phyloP scores from a whole-genome alignment of 2,329 filamentous ascomycete genomes.

The Fusarium clavum region DNA sequence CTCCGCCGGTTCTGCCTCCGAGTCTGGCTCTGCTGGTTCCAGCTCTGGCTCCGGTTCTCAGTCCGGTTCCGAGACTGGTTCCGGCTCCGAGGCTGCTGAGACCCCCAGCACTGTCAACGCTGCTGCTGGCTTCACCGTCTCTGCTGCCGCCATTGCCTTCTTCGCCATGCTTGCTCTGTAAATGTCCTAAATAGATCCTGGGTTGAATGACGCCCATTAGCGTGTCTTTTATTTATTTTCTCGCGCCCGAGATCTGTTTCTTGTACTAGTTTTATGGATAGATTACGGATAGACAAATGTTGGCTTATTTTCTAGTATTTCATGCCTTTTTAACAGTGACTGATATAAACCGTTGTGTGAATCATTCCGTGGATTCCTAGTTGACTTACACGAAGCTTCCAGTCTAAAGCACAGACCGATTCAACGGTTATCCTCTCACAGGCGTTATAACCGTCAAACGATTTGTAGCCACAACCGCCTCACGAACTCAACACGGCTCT shows the following conservation, averaged over 20 bases:
- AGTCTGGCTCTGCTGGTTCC: conserved; percentile 29
- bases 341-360: background rate
- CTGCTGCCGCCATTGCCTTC: conserved; percentile 35
- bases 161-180: conserved; percentile 44
- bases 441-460: background rate
- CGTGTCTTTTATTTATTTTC: conserved; percentile 43
- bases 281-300: conserved; percentile 47
- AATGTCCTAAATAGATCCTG: conserved; percentile 41
- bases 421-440: background rate
- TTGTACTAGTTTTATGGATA: conserved; percentile 45
- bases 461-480: background rate
- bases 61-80: conserved; percentile 31
- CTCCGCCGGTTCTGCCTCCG: conserved; percentile 27
- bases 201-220: conserved; percentile 42
- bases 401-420: background rate
- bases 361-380: too few relatives aligned
- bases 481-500: background rate
- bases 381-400: background rate
- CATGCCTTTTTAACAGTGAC: background rate
- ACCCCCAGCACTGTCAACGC: conserved; percentile 35
- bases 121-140: conserved; percentile 36
- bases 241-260: conserved; percentile 46
- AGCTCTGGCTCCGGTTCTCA: conserved; percentile 27
- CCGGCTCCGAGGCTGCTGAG: conserved; percentile 28
- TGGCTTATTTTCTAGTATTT: conserved; percentile 27